Conservation (phyloP, 208 protist species). For the Wallacemonas collosoma region DNA sequence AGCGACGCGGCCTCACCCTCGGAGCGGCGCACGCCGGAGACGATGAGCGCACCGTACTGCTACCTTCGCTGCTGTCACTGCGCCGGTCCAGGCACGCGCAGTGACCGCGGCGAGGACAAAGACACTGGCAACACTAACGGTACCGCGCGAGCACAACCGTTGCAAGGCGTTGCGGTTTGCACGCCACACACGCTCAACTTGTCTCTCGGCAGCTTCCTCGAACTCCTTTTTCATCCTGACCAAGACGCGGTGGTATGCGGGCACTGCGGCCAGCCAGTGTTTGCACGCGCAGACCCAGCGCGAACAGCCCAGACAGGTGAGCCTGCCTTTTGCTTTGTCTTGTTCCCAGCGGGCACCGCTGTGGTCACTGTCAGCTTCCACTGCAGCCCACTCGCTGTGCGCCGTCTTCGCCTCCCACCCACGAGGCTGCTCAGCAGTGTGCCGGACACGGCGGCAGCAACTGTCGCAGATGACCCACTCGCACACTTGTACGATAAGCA, state of each 20-base stretch:
- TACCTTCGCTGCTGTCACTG: neutral
- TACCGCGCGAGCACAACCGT: neutral
- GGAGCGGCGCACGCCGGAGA: neutral
- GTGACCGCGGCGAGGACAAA: neutral
- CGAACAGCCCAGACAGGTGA: conserved; percentile 2
- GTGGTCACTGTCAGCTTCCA: conserved; percentile 34
- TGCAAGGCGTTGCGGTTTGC: conserved; percentile 15
- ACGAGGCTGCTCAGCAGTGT: neutral
- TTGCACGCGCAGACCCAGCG: neutral
- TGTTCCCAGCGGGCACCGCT: neutral
- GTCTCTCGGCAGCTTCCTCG: conserved; percentile 63
- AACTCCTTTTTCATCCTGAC: conserved; percentile 54
- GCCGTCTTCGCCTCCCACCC: conserved; percentile 31
- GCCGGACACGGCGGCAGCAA: too few relatives aligned
- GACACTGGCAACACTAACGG: neutral
- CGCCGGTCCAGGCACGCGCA: neutral
- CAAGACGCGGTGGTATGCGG: conserved; percentile 19
- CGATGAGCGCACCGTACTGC: conserved; percentile 4
- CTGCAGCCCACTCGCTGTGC: conserved; percentile 25
- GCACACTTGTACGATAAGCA: conserved; percentile 13
- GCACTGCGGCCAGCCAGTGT: conserved; percentile 21
- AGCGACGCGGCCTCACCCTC: neutral
- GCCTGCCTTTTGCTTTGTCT: neutral
- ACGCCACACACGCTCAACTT: conserved; percentile 56
- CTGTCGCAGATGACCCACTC: too few relatives aligned